Conservation (phyloP, 2,329 filamentous ascomycete genomes). For the Beauveria brongniartii region DNA sequence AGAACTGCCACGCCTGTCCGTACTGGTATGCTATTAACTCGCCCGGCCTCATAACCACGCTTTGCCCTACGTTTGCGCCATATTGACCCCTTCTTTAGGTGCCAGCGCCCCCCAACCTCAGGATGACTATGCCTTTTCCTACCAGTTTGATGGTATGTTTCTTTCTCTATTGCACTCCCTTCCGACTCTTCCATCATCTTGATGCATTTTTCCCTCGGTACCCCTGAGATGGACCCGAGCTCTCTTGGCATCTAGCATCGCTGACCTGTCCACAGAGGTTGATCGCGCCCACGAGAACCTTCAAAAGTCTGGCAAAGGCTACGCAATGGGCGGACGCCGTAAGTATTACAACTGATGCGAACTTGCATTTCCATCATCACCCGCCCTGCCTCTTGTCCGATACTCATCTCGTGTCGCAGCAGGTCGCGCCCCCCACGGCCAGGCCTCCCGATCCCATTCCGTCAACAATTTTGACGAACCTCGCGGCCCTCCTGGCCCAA, state of each 20-base stretch:
- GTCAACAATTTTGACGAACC: constrained; percentile 74
- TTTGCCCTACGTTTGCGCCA: constrained; percentile 1
- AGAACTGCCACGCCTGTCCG: constrained; percentile 32
- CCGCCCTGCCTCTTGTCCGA: constrained; percentile 4
- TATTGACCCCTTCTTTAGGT: constrained; percentile 38
- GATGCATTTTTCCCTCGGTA: neutral
- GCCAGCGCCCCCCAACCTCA: constrained; percentile 66
- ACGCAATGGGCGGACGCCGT: constrained; percentile 65
- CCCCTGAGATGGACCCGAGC: constrained; percentile 4
- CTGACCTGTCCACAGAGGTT: constrained; percentile 60
- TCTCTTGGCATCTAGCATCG: neutral
- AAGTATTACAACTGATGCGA: constrained; percentile 51
- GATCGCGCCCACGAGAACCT: constrained; percentile 94
- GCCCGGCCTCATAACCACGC: neutral
- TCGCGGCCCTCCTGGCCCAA: constrained; percentile 59
- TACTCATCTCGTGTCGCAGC: constrained; percentile 39
- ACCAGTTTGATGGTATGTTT: constrained; percentile 81
- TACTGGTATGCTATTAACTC: constrained; percentile 25
- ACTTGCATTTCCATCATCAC: neutral
- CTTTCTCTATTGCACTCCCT: neutral
- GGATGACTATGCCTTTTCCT: constrained; percentile 75
- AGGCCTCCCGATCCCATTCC: constrained; percentile 69
- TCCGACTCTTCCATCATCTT: neutral
- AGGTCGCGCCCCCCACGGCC: constrained; percentile 57
- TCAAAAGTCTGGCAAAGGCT: constrained; percentile 92